Evolutionary conservation across 129 eudicot species (phyloP), one percentile per base, ranked within the genome.

Genomic region (Lonicera japonica): DNA sequence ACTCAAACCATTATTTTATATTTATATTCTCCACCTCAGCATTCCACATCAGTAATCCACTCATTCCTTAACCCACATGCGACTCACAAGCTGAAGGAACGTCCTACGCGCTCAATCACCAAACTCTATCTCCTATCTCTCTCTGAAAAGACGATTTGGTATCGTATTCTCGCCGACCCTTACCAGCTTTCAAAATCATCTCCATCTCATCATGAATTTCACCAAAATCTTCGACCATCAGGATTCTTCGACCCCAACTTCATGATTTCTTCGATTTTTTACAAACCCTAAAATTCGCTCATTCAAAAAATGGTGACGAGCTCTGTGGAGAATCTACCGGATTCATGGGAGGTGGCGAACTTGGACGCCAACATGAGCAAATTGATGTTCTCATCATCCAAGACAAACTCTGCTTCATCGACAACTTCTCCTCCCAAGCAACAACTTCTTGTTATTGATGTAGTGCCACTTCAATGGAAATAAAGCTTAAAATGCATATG

Each of bases 281-380:
- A 65, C 56, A 59, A 77, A 70, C 70, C 74, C 73, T 57, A 58
- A 29, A 48, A 40, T 59, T 55, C 61, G 68, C 24, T 65, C 29
- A 29, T 24, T 20, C 45, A 86, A 29, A 29, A 29, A 29, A 29
- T 79, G 94, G 80, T 71, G 29, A n/a, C n/a, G n/a, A 77, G 72
- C 22, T 73, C 88, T 45, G 75, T 62, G 47, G 95, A 81, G 55
- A 82, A 84, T 73, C 63, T 73, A 5, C 88, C 91, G 17, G 95
- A 90, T 64, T 90, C 97, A 62, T 90, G 95, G 97, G 95, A 86
- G 74, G 95, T 78, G 38, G 88, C 92, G 17, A 90, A 90, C 71
- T 72, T 90, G 53, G 97, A 90, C 41, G 89, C 88, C 40, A 82
- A 82, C 47, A 68, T 90, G 82, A 80, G 75, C 68, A 74, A 87